These are phyloP conservation scores for Salix exigua DNA, from an alignment of 345 rosid species.

Conservation along the genomic window DNA sequence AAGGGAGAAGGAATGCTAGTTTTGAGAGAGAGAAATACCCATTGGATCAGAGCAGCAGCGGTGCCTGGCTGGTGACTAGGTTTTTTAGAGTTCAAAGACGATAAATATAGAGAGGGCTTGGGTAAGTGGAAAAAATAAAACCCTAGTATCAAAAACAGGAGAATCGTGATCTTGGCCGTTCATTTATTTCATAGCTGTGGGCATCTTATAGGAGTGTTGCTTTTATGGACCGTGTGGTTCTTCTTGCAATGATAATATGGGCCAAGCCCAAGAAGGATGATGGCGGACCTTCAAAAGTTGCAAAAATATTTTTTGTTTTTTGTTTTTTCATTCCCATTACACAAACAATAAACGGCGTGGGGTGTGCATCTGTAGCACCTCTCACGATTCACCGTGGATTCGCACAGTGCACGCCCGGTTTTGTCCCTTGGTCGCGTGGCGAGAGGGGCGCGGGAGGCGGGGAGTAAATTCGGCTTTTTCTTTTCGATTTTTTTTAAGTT, in stretches of 20 bases:
- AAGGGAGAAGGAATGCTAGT: background rate
- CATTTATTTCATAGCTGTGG: background rate
- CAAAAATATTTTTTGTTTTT: background rate
- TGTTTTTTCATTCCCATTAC: background rate
- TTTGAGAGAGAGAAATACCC: conserved; percentile 8
- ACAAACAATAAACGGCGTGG: no score
- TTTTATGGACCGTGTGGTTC: background rate
- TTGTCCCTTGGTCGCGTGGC: no score
- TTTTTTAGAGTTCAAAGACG: background rate
- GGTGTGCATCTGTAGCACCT: no score
- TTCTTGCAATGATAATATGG: background rate
- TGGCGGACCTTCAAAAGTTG: background rate
- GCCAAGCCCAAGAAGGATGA: background rate
- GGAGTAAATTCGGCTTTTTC: no score
- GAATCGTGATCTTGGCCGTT: background rate
- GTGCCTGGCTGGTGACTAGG: background rate
- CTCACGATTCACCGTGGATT: no score
- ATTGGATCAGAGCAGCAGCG: conserved; percentile 6
- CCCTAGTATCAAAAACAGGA: background rate
- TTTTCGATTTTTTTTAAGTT: no score
- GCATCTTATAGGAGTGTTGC: background rate
- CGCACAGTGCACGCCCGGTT: no score
- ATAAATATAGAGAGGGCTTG: background rate
- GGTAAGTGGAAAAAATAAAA: background rate
- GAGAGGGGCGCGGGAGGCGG: no score